These are phyloP conservation scores for Escovopsis sp. DNA, from an alignment of 2,329 filamentous ascomycete species.

Conservation along the genomic window DNA sequence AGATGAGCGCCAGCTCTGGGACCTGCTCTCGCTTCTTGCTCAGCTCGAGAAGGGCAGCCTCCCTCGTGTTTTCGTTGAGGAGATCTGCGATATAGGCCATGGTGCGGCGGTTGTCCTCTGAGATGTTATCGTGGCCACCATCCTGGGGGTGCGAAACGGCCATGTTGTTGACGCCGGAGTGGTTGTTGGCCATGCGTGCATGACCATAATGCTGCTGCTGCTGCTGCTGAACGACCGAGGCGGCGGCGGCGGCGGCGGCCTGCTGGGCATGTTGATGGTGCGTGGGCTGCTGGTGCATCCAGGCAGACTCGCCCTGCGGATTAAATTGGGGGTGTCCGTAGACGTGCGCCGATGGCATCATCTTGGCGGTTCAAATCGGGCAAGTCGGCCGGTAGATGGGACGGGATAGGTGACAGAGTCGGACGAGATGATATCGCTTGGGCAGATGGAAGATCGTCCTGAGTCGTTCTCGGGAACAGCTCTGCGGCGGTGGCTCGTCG, in stretches of 20 bases:
- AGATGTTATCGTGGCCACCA: constrained; percentile 49
- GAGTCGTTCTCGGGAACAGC: too few species aligned
- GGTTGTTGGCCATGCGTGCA: constrained; percentile 54
- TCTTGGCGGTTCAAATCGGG: constrained; percentile 19
- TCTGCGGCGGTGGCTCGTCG: too few species aligned
- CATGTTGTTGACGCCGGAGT: constrained; percentile 32
- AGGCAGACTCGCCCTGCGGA: constrained; percentile 44
- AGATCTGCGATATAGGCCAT: constrained; percentile 86
- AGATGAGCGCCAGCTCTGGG: constrained; percentile 82
- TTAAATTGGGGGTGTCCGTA: constrained; percentile 55
- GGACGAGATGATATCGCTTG: background rate
- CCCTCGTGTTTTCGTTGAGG: constrained; percentile 71
- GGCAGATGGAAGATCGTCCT: too few species aligned
- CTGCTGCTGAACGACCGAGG: constrained; percentile 22
- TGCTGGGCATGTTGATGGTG: constrained; percentile 46
- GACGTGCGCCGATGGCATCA: constrained; percentile 49
- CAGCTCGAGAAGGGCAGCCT: constrained; percentile 82
- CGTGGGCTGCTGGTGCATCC: constrained; percentile 51
- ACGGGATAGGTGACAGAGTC: background rate
- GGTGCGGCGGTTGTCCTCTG: constrained; percentile 85
- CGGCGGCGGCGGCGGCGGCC: constrained; percentile 34
- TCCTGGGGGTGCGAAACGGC: constrained; percentile 37
- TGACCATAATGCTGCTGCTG: constrained; percentile 50
- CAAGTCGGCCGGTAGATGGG: constrained; percentile 1
- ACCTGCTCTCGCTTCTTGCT: constrained; percentile 99